A percentile compares a stretch with the other conserved stretches of the same genome.
These are phyloP conservation scores for Medicago arabica DNA, from an alignment of 306 rosid genomes.

Conservation along the genomic window DNA sequence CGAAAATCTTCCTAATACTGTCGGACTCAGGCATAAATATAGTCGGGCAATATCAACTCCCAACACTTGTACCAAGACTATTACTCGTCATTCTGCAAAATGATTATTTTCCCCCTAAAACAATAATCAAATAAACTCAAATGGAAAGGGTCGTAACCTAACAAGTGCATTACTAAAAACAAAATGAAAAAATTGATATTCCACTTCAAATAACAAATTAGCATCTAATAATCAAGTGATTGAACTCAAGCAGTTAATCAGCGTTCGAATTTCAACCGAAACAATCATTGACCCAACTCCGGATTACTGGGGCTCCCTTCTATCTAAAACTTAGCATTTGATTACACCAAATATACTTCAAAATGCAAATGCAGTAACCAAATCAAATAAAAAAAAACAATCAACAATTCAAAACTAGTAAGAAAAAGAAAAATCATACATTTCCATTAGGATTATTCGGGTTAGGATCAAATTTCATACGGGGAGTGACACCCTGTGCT, in stretches of 20 bases:
- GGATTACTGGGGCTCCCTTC: background rate
- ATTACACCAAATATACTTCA: conserved; percentile 28
- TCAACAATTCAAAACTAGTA: background rate
- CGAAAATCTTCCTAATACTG: background rate
- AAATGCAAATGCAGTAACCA: background rate
- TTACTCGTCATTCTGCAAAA: background rate
- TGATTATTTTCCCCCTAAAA: background rate
- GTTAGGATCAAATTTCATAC: conserved; percentile 73
- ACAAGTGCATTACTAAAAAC: background rate
- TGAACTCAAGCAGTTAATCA: background rate
- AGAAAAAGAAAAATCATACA: conserved; percentile 50
- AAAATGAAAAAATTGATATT: no score
- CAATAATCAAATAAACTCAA: background rate
- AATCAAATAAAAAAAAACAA: background rate
- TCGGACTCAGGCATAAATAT: no score
- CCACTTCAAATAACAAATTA: background rate
- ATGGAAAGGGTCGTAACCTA: background rate
- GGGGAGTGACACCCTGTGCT: conserved; percentile 78
- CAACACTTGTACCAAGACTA: background rate
- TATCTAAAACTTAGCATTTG: background rate
- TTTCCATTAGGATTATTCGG: conserved; percentile 68
- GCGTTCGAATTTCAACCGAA: background rate
- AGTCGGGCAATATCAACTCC: background rate
- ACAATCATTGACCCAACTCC: background rate
- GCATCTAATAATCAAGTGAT: background rate